Evolutionary conservation across 768 basidiomycete species (phyloP).

Genomic region (Infundibulicybe gibba): DNA sequence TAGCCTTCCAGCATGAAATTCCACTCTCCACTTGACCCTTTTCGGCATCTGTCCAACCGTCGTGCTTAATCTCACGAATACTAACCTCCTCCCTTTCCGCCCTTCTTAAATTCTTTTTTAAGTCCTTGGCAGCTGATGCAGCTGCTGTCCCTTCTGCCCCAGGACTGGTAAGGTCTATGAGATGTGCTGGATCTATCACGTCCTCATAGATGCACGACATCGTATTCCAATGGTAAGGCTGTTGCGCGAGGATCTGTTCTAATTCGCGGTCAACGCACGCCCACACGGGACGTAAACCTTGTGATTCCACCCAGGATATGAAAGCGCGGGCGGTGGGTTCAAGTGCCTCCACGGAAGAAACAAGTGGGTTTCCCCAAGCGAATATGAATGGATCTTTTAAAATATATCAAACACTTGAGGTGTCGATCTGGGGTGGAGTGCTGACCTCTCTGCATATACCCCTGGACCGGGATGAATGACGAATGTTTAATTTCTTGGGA

Average conservation of each 20-base stretch:
- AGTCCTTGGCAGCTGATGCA: conserved; percentile 44
- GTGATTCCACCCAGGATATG: conserved; percentile 35
- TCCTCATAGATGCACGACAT: conserved; percentile 66
- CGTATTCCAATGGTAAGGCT: conserved; percentile 48
- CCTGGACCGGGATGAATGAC: conserved; percentile 48
- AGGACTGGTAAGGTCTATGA: conserved; percentile 33
- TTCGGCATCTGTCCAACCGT: conserved; percentile 39
- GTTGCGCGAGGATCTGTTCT: conserved; percentile 42
- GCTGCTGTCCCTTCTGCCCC: conserved; percentile 31
- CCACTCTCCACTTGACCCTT: conserved; percentile 46
- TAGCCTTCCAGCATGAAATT: conserved; percentile 49
- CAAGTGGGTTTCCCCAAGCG: conserved; percentile 63
- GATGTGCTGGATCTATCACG: conserved; percentile 44
- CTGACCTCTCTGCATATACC: conserved; percentile 44
- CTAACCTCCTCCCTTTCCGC: conserved; percentile 54
- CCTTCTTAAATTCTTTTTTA: conserved; percentile 58
- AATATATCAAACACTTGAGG: not conserved
- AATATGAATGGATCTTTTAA: conserved; percentile 43
- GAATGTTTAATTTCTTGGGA: conserved; percentile 29
- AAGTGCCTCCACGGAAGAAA: conserved; percentile 34
- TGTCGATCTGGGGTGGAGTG: no score
- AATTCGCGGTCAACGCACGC: conserved; percentile 51
- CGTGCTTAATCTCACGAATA: conserved; percentile 36
- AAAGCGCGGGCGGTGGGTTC: conserved; percentile 36
- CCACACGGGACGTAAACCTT: conserved; percentile 54